These are phyloP conservation scores for Pulicaria dysenterica DNA, from an alignment of 129 eudicot species.

Conservation along the genomic window DNA sequence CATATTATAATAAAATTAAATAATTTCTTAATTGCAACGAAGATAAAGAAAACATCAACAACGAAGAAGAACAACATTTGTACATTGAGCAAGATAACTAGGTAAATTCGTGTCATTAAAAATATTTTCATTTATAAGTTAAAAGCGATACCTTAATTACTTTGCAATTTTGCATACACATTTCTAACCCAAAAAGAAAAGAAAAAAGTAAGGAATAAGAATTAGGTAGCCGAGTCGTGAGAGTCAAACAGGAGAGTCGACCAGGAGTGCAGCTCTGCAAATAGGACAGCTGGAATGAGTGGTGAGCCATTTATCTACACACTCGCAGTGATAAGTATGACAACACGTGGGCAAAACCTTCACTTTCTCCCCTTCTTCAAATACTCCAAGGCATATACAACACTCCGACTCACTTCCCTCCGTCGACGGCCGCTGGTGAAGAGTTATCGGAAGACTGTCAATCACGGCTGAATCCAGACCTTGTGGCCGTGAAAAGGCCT, in stretches of 20 bases:
- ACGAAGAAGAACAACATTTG: background rate
- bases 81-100: background rate
- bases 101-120: too few species aligned
- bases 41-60: background rate
- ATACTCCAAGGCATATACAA: constrained; percentile 74
- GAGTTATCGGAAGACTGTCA: constrained; percentile 50
- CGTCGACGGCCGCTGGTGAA: constrained; percentile 39
- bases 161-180: constrained; percentile 33
- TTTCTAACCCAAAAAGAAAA: constrained; percentile 3
- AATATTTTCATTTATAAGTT: constrained; percentile 3
- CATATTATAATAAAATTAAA: too few species aligned
- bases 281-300: constrained; percentile 81
- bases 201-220: background rate
- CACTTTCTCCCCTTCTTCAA: constrained; percentile 74
- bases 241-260: constrained; percentile 57
- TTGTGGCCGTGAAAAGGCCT: constrained; percentile 31
- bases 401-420: constrained; percentile 53
- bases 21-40: too few species aligned
- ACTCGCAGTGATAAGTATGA: constrained; percentile 80
- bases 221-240: constrained; percentile 13
- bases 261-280: constrained; percentile 63
- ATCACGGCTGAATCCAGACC: constrained; percentile 52
- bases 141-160: constrained; percentile 4
- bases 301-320: constrained; percentile 80
- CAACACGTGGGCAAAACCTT: constrained; percentile 72